phyloP scores from a whole-genome alignment of 495 filamentous ascomycete genomes.

The Neurospora cerealis region DNA sequence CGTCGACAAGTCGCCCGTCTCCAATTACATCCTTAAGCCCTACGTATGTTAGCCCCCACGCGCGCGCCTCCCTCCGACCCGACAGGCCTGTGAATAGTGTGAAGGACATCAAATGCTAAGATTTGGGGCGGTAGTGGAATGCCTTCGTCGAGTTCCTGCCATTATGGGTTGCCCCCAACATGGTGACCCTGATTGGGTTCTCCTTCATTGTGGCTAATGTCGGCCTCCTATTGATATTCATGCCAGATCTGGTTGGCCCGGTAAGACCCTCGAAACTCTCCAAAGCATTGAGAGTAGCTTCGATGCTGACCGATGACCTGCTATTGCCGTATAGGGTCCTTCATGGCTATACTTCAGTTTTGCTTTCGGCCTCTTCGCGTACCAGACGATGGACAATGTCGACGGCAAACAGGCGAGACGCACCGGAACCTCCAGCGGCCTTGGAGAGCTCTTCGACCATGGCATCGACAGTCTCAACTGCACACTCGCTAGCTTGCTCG shows the following conservation, averaged over 20 bases:
- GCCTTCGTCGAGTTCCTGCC: conserved; percentile 86
- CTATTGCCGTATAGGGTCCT: conserved; percentile 47
- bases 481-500: conserved; percentile 77
- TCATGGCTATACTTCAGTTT: conserved; percentile 93
- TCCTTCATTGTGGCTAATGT: conserved; percentile 87
- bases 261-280: conserved; percentile 36
- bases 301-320: background rate
- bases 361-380: conserved; percentile 91
- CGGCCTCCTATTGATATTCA: conserved; percentile 62
- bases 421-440: conserved; percentile 86
- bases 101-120: background rate
- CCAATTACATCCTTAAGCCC: conserved; percentile 83
- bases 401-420: conserved; percentile 95
- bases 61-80: background rate
- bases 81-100: background rate
- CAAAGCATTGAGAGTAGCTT: background rate
- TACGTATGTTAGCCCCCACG: conserved; percentile 57
- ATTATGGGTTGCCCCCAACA: conserved; percentile 93
- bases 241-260: conserved; percentile 89
- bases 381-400: conserved; percentile 97
- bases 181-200: conserved; percentile 94
- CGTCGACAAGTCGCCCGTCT: conserved; percentile 94
- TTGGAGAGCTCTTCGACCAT: conserved; percentile 97
- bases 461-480: conserved; percentile 98
- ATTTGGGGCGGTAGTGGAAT: conserved; percentile 65